phyloP scores from a whole-genome alignment of 1,139 yeast genomes.

The Candida frijolesensis region DNA sequence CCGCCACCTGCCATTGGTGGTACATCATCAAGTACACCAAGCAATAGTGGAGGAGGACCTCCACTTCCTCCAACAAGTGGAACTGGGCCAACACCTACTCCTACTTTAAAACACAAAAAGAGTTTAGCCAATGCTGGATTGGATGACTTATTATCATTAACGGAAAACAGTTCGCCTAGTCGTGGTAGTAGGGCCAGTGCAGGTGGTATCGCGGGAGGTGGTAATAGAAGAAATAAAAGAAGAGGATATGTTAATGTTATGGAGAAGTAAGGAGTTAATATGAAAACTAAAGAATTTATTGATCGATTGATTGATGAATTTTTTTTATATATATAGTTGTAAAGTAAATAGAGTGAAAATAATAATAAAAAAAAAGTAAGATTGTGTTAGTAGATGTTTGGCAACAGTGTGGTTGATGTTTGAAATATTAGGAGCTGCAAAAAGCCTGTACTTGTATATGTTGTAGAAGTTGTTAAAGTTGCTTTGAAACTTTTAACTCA shows the following conservation, averaged over 20 bases:
- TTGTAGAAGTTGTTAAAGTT: too few relatives aligned
- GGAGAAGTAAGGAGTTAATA: slow-evolving; percentile 28
- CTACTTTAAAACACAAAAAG: slow-evolving; percentile 14
- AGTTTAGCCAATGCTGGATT: slow-evolving; percentile 54
- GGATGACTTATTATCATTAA: slow-evolving; percentile 66
- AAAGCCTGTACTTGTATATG: too few relatives aligned
- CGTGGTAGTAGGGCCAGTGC: slow-evolving; percentile 21
- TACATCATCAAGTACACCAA: slow-evolving; percentile 15
- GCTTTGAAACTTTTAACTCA: too few relatives aligned
- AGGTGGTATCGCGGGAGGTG: slow-evolving; percentile 36
- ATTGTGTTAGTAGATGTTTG: too few relatives aligned
- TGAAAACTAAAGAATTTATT: neutral
- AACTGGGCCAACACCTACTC: slow-evolving; percentile 2
- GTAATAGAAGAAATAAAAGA: slow-evolving; percentile 65
- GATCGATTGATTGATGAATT: neutral
- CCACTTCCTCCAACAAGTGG: slow-evolving; percentile 10
- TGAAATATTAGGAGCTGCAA: too few relatives aligned
- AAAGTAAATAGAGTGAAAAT: neutral
- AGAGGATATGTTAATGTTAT: slow-evolving; percentile 80
- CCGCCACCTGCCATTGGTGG: slow-evolving; percentile 14
- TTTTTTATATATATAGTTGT: neutral
- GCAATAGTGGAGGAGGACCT: slow-evolving; percentile 9
- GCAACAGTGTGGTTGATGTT: too few relatives aligned
- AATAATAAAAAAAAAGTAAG: too few relatives aligned
- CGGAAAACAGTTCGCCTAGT: slow-evolving; percentile 19